Evolutionary conservation across 306 rosid genomes (phyloP), one percentile per base, ranked within the genome.

Genomic region (Hippophae tibetana): DNA sequence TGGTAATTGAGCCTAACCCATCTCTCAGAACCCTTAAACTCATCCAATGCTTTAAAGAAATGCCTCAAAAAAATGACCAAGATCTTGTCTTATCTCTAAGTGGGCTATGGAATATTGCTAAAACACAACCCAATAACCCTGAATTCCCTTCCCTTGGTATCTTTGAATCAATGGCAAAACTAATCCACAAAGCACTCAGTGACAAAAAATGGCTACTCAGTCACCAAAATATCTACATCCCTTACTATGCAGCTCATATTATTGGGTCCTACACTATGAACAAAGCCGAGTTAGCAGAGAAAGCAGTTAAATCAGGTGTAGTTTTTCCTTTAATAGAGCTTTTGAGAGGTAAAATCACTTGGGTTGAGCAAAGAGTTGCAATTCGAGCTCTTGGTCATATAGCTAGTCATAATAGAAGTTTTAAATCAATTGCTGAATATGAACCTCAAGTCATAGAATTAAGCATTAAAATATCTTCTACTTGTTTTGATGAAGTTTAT

Each of bases 341-440:
- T 48, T 68, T 83, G 53, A 74, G 69, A 72, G 95, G 89, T 13
- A 79, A 74, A 64, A 65, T 81, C 54, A 86, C 77, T 49, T 81
- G 95, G 95, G 84, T 86, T 14, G 95, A 86, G 73, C 77, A 83
- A 57, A 73, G 89, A 70, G 95, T 81, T 42, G 95, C 87, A 6
- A 69, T 78, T 67, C 73, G 87, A 3, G 89, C 95, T 45, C 77
- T 86, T 10, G 82, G 82, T 45, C 95, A 86, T 51, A 31, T 86
- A 14, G 82, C 80, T 8, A 74, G 75, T 60, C 85, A 86, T 68
- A 80, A 78, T 6, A 62, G 10, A 54, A 74, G 81, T 47, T 74
- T 83, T 60, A 75, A 80, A 62, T 72, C 80, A 18, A 45, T 58
- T 57, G 60, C 68, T 8, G 72, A 52, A 23, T 58, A 76, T 61